phyloP scores from a whole-genome alignment of 2,329 filamentous ascomycete genomes.

The Chrysoporthe deuterocubensis region DNA sequence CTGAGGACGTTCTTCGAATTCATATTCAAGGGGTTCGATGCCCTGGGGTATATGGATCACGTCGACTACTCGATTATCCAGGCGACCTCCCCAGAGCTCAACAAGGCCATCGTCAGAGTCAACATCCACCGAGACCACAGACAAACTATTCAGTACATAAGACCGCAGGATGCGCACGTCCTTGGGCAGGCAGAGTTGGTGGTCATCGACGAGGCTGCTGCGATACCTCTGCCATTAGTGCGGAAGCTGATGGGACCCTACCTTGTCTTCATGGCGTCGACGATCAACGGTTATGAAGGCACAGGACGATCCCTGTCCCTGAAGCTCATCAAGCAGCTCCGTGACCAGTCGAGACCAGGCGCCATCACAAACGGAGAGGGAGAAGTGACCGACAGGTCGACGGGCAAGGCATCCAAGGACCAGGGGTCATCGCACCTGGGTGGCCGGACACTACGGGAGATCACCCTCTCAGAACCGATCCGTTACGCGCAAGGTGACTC shows the following conservation, averaged over 20 bases:
- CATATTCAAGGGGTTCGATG: conserved; percentile 97
- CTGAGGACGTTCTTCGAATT: conserved; percentile 98
- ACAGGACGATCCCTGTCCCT: conserved; percentile 93
- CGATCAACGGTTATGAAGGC: conserved; percentile 98
- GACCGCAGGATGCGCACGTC: conserved; percentile 93
- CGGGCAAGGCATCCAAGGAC: conserved; percentile 72
- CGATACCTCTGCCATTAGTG: conserved; percentile 91
- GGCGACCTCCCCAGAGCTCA: conserved; percentile 97
- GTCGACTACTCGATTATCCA: conserved; percentile 98
- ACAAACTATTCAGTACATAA: conserved; percentile 98
- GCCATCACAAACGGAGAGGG: conserved; percentile 60
- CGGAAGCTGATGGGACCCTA: conserved; percentile 95
- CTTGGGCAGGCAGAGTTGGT: conserved; percentile 93
- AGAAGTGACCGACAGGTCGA: conserved; percentile 76
- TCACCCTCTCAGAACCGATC: conserved; percentile 91
- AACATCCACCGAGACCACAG: conserved; percentile 94
- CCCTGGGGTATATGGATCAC: conserved; percentile 90
- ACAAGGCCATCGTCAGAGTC: conserved; percentile 97
- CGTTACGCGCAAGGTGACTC: conserved; percentile 88
- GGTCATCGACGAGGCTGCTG: conserved; percentile 96
- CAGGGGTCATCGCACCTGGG: conserved; percentile 58
- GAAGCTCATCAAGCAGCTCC: conserved; percentile 95
- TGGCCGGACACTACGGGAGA: conserved; percentile 85
- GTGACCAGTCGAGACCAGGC: conserved; percentile 82
- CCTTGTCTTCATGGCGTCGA: conserved; percentile 98